phyloP scores from a whole-genome alignment of 768 basidiomycete species.

The Kwoniella sp. region DNA sequence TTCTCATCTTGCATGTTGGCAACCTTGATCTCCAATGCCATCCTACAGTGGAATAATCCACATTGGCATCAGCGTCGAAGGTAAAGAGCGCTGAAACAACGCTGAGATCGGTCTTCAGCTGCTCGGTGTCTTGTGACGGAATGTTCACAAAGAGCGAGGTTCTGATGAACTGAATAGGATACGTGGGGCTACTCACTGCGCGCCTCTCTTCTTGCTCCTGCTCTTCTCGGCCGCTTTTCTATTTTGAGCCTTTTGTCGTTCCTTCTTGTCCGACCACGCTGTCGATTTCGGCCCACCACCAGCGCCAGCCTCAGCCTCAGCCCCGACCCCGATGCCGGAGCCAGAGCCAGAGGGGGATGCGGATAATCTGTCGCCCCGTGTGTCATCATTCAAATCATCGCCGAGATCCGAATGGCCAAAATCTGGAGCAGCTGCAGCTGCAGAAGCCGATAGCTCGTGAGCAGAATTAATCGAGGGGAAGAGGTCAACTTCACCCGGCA shows the following conservation, averaged over 20 bases:
- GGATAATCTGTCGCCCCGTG: too few species aligned
- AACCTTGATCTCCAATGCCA: constrained; percentile 41
- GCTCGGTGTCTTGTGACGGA: too few species aligned
- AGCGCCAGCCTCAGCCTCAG: neutral
- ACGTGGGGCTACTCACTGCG: constrained; percentile 37
- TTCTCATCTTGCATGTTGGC: constrained; percentile 49
- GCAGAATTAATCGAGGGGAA: too few species aligned
- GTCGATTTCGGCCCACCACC: too few species aligned
- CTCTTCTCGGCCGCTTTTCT: constrained; percentile 50
- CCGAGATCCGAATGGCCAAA: too few species aligned
- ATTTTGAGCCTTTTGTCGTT: constrained; percentile 46
- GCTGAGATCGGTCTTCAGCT: too few species aligned
- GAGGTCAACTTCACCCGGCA: too few species aligned
- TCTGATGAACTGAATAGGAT: neutral
- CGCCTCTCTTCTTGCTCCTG: constrained; percentile 46
- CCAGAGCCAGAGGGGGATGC: too few species aligned
- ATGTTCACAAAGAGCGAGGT: neutral
- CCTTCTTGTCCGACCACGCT: constrained; percentile 40
- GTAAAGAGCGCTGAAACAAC: too few species aligned
- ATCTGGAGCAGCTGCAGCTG: too few species aligned
- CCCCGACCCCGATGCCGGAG: neutral
- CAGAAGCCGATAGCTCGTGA: too few species aligned
- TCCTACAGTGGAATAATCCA: neutral
- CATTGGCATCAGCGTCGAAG: neutral
- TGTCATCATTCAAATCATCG: too few species aligned